phyloP scores from a whole-genome alignment of 306 rosid species.

The Geum urbanum region DNA sequence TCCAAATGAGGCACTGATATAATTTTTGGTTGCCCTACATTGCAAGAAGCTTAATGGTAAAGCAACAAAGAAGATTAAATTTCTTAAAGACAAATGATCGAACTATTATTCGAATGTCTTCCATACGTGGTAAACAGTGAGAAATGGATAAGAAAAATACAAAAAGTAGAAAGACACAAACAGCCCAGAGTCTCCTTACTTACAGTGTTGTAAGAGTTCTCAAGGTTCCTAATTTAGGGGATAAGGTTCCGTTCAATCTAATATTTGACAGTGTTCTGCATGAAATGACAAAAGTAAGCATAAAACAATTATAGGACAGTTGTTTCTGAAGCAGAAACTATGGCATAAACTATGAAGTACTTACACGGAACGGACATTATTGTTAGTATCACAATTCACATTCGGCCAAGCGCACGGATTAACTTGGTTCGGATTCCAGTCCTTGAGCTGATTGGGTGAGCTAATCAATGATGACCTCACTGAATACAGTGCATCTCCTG shows the following conservation, averaged over 20 bases:
- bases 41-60: neutral
- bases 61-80: neutral
- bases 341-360: slow-evolving; percentile 27
- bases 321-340: slow-evolving; percentile 17
- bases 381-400: slow-evolving; percentile 52
- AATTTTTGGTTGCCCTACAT: neutral
- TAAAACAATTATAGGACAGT: slow-evolving; percentile 10
- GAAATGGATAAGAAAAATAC: neutral
- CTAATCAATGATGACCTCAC: slow-evolving; percentile 58
- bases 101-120: neutral
- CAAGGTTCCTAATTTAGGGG: slow-evolving; percentile 66
- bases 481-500: slow-evolving; percentile 82
- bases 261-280: slow-evolving; percentile 78
- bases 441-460: slow-evolving; percentile 59
- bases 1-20: neutral
- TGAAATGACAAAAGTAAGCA: slow-evolving; percentile 29
- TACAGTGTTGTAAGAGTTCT: slow-evolving; percentile 63
- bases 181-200: slow-evolving; percentile 35
- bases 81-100: neutral
- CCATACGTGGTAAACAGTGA: neutral
- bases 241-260: slow-evolving; percentile 78
- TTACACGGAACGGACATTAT: slow-evolving; percentile 69
- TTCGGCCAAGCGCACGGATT: slow-evolving; percentile 95
- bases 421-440: slow-evolving; percentile 87
- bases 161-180: neutral